A percentile compares a stretch with the other conserved stretches of the same genome.
Evolutionary conservation across 495 filamentous ascomycete species (phyloP).

Genomic region (Halenospora varia): DNA sequence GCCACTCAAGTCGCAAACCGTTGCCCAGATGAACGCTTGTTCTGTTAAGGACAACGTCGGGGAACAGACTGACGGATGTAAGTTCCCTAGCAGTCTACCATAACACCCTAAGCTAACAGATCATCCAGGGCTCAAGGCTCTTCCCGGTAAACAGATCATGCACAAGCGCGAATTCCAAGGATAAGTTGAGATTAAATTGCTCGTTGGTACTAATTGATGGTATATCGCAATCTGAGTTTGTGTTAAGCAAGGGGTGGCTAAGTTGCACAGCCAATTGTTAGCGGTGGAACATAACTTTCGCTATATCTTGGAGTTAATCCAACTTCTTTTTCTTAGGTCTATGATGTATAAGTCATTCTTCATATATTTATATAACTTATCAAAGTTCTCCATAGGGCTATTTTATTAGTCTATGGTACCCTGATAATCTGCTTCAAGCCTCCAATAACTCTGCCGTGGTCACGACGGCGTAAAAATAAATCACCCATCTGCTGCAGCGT

Average conservation of each 20-base stretch:
- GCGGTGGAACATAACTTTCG: not conserved
- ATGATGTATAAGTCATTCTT: conserved; percentile 1
- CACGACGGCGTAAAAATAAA: conserved; percentile 1
- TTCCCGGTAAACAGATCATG: conserved; percentile 13
- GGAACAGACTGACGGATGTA: conserved; percentile 46
- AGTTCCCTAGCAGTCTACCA: conserved; percentile 22
- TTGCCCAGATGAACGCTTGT: conserved; percentile 40
- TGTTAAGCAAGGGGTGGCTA: conserved; percentile 6
- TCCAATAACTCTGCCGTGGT: not conserved
- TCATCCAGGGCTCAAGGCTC: conserved; percentile 6
- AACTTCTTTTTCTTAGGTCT: conserved; percentile 1
- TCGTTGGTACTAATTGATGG: conserved; percentile 2
- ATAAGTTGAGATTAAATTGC: conserved; percentile 3
- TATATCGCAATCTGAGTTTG: conserved; percentile 6
- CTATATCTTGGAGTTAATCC: not conserved
- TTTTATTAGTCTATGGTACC: not conserved
- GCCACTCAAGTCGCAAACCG: conserved; percentile 41
- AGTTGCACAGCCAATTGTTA: conserved; percentile 5
- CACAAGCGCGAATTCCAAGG: conserved; percentile 7
- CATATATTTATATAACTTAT: conserved; percentile 1
- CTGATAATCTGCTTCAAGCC: not conserved
- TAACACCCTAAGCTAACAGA: conserved; percentile 1
- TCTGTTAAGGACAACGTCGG: conserved; percentile 35
- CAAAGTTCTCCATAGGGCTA: not conserved
- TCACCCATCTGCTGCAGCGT: not conserved